These are phyloP conservation scores for Chlamydomonas asymmetrica DNA, from an alignment of 139 green algal genomes.

Conservation along the genomic window DNA sequence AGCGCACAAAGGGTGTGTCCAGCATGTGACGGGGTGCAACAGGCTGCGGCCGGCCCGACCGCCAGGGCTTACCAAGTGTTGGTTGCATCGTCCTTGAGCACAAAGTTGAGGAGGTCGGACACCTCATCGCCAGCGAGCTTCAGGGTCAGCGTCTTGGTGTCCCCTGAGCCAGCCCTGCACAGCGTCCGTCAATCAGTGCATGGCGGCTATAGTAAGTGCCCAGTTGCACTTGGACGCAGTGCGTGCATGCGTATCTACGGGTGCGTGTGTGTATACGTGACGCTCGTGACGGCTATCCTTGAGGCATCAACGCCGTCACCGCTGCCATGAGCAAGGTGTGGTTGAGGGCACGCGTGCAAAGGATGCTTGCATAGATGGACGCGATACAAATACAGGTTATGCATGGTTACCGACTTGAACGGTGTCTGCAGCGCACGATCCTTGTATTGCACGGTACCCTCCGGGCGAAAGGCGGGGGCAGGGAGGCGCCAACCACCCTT, in stretches of 20 bases:
- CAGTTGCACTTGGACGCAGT: neutral
- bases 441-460: slow-evolving; percentile 92
- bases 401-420: slow-evolving; percentile 55
- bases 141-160: slow-evolving; percentile 48
- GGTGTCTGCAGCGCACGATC: slow-evolving; percentile 93
- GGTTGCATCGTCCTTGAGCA: slow-evolving; percentile 89
- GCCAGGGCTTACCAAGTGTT: slow-evolving; percentile 76
- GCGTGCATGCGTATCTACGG: neutral
- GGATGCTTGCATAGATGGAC: no score
- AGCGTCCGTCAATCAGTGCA: no score
- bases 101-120: slow-evolving; percentile 89
- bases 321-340: neutral
- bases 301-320: neutral
- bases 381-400: no score
- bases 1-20: no score
- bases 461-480: slow-evolving; percentile 53
- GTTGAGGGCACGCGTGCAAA: no score
- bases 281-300: neutral
- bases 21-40: no score
- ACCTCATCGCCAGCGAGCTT: slow-evolving; percentile 67
- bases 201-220: no score
- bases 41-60: no score
- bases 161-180: neutral
- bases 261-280: neutral
- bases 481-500: slow-evolving; percentile 89